Percentiles rank a stretch among this genome's conserved stretches.
Conservation (phyloP, 306 rosid genomes). For the Mimosa pudica region DNA sequence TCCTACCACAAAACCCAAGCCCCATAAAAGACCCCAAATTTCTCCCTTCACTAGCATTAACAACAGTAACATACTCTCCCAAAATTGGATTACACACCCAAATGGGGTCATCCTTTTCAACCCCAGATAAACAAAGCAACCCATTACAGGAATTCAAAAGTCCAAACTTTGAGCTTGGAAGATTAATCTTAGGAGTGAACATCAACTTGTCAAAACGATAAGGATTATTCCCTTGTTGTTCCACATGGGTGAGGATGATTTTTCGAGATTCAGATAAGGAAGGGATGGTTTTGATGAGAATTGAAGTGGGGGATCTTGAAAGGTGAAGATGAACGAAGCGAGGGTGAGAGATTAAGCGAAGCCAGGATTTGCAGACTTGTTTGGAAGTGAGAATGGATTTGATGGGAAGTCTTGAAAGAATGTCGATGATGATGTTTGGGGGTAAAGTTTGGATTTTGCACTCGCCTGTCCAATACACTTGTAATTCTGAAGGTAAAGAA, state of each 20-base stretch:
- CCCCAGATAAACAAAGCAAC: slow-evolving; percentile 16
- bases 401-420: slow-evolving; percentile 20
- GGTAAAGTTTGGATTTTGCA: slow-evolving; percentile 6
- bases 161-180: slow-evolving; percentile 3
- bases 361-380: slow-evolving; percentile 13
- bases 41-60: slow-evolving; percentile 3
- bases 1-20: slow-evolving; percentile 1
- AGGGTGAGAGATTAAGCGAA: slow-evolving; percentile 9
- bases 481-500: not conserved
- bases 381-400: slow-evolving; percentile 5
- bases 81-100: slow-evolving; percentile 21
- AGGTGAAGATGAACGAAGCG: slow-evolving; percentile 18
- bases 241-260: slow-evolving; percentile 15
- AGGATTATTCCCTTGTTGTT: slow-evolving; percentile 7
- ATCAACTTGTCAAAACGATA: slow-evolving; percentile 5
- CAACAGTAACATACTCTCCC: slow-evolving; percentile 15
- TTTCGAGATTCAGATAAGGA: slow-evolving; percentile 13
- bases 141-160: slow-evolving; percentile 23
- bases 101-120: slow-evolving; percentile 20
- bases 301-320: slow-evolving; percentile 12
- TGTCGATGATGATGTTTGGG: not conserved
- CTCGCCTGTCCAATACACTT: not conserved
- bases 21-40: slow-evolving; percentile 6
- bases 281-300: slow-evolving; percentile 18
- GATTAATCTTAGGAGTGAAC: not conserved